Evolutionary conservation across 352 stramenopile species (phyloP), one percentile per base, ranked within the genome.

Genomic region (Globisporangium spiculum): DNA sequence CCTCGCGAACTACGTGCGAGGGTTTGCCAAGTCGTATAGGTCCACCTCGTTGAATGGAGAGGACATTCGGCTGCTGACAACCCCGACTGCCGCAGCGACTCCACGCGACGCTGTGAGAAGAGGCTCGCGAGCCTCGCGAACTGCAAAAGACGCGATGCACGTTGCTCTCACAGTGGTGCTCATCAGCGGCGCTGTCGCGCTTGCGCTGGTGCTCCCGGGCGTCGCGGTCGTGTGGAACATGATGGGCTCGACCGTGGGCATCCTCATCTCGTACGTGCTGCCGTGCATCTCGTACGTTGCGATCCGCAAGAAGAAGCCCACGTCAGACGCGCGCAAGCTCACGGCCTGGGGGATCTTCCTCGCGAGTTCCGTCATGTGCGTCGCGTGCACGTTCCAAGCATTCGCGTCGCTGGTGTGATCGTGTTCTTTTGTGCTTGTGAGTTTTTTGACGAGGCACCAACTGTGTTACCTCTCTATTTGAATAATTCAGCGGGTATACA

Each of bases 221-320:
- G 89, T 97, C 0, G 87, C 81, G 12, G 82, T 96, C 7, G 89
- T 97, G 36, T 97, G 89, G 90, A 97, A 95, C 66, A 79, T 97
- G 60, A 95, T 94, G 79, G 90, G 90, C 50, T 93, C 81, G 26
- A 96, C 89, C 0, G 88, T 97, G 55, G 88, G 85, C 8, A 80
- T 97, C 38, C 65, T 96, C 4, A 91, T 97, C 69, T 94, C 86
- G 55, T 97, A 96, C 69, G 87, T 96, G 60, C 76, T 97, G 52
- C 90, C 90, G 26, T 92, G 85, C 58, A 70, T 92, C 1, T 96
- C 86, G 57, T 97, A 97, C 77, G 76, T 94, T 4, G 75, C 81
- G 63, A 95, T 97, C 61, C 86, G 89, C 22, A 73, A 79, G 56
- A 82, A 85, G 20, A 92, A 93, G 56, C 81, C 79, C 7, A 75